Evolutionary conservation across 2,329 filamentous ascomycete genomes (phyloP), one percentile per base, ranked within the genome.

Genomic region (Chaetomium strumarium): DNA sequence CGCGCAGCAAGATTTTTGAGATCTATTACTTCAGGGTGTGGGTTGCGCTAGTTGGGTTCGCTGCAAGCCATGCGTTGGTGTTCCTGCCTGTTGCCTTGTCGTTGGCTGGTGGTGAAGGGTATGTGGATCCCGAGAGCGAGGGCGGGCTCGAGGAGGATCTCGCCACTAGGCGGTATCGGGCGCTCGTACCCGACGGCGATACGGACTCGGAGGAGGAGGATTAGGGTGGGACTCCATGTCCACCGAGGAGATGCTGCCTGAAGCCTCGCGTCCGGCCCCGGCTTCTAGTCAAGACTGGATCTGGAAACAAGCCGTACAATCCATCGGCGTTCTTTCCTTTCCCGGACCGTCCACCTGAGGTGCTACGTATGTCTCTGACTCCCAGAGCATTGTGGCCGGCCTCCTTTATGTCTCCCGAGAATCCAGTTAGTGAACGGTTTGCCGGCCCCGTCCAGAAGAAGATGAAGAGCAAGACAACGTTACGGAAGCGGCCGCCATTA

Each of bases 11-110:
- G 80, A 99, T 99, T 65, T 99, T 99, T 64, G 95, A 99, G 74
- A 90, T 99, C 53, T 99, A 99, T 72, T 99, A 99, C 71, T 99
- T 99, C 78, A 81, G 93, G 40, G 88, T 99, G 40, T 99, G 93
- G 93, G 75, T 96, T 16, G 86, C 91, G 7, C 79, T 99, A 50
- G 91, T 99, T 11, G 68, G 95, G 10, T 92, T 96, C 68, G 95
- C 91, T 2, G 89, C 89, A 8, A 78, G 85, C 10, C 93, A 99
- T 68, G 90, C 93, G 0, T 75, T 99, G 44, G 80, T 99, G 8
- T 95, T 97, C 68, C 73, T 99, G 62, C 93, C 93, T 0, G 93
- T 97, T 1, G 86, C 88, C 2, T 75, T 99, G 59, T 95, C 88
- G 64, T 75, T 96, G 46, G 78, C 88, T 46, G 93, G 93, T 16